Percentiles rank a stretch among this genome's conserved stretches.
Evolutionary conservation across 2,329 filamentous ascomycete species (phyloP).

Genomic region (Aureobasidium sp.): DNA sequence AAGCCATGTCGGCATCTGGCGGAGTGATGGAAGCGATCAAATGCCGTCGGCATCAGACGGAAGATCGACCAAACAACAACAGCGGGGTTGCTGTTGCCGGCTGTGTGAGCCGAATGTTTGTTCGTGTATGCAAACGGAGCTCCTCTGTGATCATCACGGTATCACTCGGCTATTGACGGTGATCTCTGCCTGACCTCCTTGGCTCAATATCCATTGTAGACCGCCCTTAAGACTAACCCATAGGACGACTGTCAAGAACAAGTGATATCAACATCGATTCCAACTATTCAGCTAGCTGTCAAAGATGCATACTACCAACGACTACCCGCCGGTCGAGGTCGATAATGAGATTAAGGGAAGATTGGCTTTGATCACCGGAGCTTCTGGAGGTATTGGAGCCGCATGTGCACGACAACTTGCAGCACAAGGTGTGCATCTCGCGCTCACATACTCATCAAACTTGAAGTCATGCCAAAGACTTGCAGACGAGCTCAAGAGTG

Average conservation of each 20-base stretch:
- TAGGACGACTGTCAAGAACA: background rate
- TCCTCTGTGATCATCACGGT: background rate
- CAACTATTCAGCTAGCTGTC: background rate
- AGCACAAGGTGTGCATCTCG: constrained; percentile 45
- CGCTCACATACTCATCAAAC: constrained; percentile 52
- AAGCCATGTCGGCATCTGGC: background rate
- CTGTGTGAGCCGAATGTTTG: background rate
- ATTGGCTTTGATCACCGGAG: constrained; percentile 53
- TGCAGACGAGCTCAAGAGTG: constrained; percentile 39
- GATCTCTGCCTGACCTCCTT: background rate
- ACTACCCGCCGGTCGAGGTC: constrained; percentile 16
- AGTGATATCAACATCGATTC: background rate
- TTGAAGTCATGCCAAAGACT: constrained; percentile 26
- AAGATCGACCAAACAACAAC: too few species aligned
- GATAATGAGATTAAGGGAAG: constrained; percentile 40
- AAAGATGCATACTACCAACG: constrained; percentile 3
- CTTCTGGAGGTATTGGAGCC: constrained; percentile 53
- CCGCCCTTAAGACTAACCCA: background rate
- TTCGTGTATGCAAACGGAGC: background rate
- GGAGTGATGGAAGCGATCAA: background rate
- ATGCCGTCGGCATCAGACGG: background rate
- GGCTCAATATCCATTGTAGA: background rate
- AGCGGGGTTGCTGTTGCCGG: background rate
- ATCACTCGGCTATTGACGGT: background rate
- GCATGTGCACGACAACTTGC: constrained; percentile 51